Base-by-base conservation (phyloP, 2,329 filamentous ascomycete species). In the Paraphoma sp. region DNA sequence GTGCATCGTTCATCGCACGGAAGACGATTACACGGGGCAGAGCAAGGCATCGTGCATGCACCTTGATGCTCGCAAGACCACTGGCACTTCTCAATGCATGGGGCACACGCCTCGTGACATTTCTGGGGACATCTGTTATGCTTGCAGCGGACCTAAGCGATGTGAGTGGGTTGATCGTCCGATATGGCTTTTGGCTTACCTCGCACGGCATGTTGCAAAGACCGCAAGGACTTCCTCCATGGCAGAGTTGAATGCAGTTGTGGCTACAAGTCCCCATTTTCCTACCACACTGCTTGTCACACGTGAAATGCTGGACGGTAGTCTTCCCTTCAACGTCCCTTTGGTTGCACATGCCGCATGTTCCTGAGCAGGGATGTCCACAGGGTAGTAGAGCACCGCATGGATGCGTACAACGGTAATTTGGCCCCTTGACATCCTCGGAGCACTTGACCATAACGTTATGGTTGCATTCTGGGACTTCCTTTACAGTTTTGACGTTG, bases 401-500 rank as follows among this genome's bases (percentile, higher is more conserved):
- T 1, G 59, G 48, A 1, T 71, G 73, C 0, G 45, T 52, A 65
- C 89, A 92, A 1, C 42, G 57, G 66, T 82, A 89, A 0, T 46
- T 23, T 0, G 67, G 28, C 0, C 57, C 44, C 0, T 63, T 57
- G 7, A 87, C 80, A 48, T 88, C 77, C 3, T 72, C 44, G 16
- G 74, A 64, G 64, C 89, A 92, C 6, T 70, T 61, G 1, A 87
- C 76, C 0, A 51, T 64, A 0, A 87, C 75, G 0, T 51, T 66
- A 67, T 92, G 89, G 0, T 72, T 67, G 66, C 89, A 92, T 0
- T 77, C 79, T 0, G 83, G 80, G 0, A 90, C 79, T 0, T 53
- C 71, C 51, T 82, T 83, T 10, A 77, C 44, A 0, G 89, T 81
- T 1, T 45, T 44, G 2, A 72, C 68, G 1, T 67, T 51, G 71